Evolutionary conservation across 176 grass and related monocot species (phyloP), one percentile per base, ranked within the genome.

Genomic region (Typha latifolia): DNA sequence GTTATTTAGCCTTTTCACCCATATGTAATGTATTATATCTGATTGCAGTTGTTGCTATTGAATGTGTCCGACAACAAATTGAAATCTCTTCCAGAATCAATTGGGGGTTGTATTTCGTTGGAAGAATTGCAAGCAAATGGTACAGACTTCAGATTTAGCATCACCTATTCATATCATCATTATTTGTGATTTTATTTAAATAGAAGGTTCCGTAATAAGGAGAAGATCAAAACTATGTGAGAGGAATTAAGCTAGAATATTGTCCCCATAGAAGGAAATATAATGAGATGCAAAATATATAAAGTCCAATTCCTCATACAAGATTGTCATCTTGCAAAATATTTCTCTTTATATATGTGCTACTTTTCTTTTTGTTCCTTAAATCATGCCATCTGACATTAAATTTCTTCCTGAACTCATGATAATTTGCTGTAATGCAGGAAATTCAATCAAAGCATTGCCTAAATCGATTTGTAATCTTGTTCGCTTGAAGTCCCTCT

Each of bases 121-220:
- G 94, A 97, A 83, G 89, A 97, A 81, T 76, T 97, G 49, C 94
- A 93, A 31, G 94, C 89, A 56, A 90, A 84, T 82, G 94, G 94
- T 93, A 89, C 49, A 48, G 52, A 29, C 4, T 26, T 37, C 66
- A 12, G 12, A 61, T 80, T 67, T 63, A 49, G 32, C 20, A 19
- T 21, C 53, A 59, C 16, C 11, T 59, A 59, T 59, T 21, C 20
- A 21, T 9, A 21, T 9, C 16, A 22, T 59, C 8, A 19, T 59
- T 14, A 59, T 59, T 16, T 59, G 4, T 21, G 6, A 59, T 59
- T 59, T 59, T 59, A 21, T 19, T 21, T 55, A 29, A 29, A 29
- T 29, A 29, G 9, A 43, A 43, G 37, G 5, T 10, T 43, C 9
- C 8, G 1, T 9, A 43, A 43, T 6, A 9, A 10, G 37, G 37